Evolutionary conservation across 441 rosid genomes (phyloP), one percentile per base, ranked within the genome.

Genomic region (Iberis amara): DNA sequence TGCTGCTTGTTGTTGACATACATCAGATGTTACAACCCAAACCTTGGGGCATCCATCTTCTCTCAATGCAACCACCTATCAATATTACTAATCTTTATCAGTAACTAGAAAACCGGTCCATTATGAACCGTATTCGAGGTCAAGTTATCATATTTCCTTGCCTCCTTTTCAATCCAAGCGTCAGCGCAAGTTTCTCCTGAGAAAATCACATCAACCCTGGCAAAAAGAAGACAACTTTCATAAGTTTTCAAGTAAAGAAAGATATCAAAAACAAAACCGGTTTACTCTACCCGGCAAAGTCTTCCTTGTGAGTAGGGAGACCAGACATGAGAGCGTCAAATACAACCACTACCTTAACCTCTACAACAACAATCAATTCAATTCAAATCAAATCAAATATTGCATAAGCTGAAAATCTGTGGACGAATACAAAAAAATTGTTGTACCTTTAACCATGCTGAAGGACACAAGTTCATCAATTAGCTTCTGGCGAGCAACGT

Each of bases 161-260:
- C 98, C 95, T 87, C 96, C 58, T 72, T 90, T 69, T 87, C 98
- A 57, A 90, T 90, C 98, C 96, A 90, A 39, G 92, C 65, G 64
- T 90, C 96, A 44, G 98, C 98, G 58, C 86, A 76, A 14, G 88
- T 66, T 65, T 90, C 90, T 49, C 80, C 90, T 0, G 96, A 73
- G 78, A 42, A 90, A 44, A 90, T 69, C 39, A 90, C 44, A 61
- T 87, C 98, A 45, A 90, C 71, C 10, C 96, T 90, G 86, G 78
- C 81, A 37, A 41, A 57, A 69, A 45, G 24, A 55, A 7, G n/a
- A 59, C 61, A 45, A 35, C 26, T 9, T 32, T 6, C 51, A 14
- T 49, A 38, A 45, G 12, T 55, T 50, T 15, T 5, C 4, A 30
- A 52, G 61, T 40, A 38, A 30, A 47, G n/a, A 59, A 52, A 3